Evolutionary conservation across 75 land plant species (phyloP).

Genomic region (Pinus tabuliformis): DNA sequence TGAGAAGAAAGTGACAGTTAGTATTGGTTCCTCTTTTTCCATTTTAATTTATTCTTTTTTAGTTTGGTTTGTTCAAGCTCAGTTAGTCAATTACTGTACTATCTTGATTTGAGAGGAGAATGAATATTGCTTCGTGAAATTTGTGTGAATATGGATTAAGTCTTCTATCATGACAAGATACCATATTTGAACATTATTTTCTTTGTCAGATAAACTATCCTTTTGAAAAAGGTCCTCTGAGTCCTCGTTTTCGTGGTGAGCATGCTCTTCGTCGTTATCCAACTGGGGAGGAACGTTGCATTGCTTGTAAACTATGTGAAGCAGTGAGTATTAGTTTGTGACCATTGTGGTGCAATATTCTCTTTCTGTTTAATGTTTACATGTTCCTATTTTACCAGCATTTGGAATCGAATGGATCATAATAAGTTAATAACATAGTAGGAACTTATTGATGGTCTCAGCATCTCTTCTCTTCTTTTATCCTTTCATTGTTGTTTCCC

Average conservation of each 20-base stretch:
- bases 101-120: background rate
- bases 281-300: conserved; percentile 98
- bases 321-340: conserved; percentile 53
- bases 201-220: conserved; percentile 90
- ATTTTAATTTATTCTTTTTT: background rate
- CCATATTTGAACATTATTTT: background rate
- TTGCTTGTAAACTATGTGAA: conserved; percentile 99
- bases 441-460: too few species aligned
- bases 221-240: conserved; percentile 97
- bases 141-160: background rate
- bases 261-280: conserved; percentile 98
- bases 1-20: conserved; percentile 93
- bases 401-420: too few species aligned
- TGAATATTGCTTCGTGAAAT: background rate
- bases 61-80: background rate
- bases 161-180: background rate
- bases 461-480: too few species aligned
- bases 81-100: background rate
- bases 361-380: conserved; percentile 2
- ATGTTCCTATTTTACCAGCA: background rate
- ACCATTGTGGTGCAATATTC: background rate
- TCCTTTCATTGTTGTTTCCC: too few species aligned
- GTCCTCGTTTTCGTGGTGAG: conserved; percentile 98
- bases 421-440: too few species aligned
- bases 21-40: conserved; percentile 20